Conservation (phyloP, 148 eudicot genomes). For the Rhododendron williamsianum region DNA sequence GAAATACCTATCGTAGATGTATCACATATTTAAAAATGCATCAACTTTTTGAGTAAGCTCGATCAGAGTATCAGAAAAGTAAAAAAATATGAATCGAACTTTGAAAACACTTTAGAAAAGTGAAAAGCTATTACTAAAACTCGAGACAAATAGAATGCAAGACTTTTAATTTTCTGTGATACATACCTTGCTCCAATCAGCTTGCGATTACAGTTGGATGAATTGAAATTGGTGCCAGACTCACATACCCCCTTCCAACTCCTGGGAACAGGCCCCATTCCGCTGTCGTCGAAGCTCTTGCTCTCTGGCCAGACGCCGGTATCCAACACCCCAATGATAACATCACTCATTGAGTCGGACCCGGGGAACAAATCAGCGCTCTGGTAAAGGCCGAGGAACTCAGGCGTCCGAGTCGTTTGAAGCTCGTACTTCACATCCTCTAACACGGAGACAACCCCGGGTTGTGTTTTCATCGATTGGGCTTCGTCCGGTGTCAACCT, state of each 20-base stretch:
- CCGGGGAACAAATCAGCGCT: conserved; percentile 23
- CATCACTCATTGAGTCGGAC: conserved; percentile 23
- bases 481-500: conserved; percentile 29
- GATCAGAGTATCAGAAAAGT: no score
- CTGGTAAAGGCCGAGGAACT: conserved; percentile 34
- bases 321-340: conserved; percentile 37
- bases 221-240: conserved; percentile 33
- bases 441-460: conserved; percentile 31
- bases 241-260: conserved; percentile 41
- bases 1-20: conserved; percentile 30
- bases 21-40: no score
- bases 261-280: conserved; percentile 33
- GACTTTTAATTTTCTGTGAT: not conserved
- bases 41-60: no score
- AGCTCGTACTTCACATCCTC: conserved; percentile 37
- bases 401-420: conserved; percentile 41
- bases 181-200: conserved; percentile 36
- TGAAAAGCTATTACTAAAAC: no score
- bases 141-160: no score
- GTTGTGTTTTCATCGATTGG: conserved; percentile 14
- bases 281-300: conserved; percentile 35
- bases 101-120: no score
- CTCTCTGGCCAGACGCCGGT: conserved; percentile 49
- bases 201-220: conserved; percentile 32
- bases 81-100: no score